phyloP scores from a whole-genome alignment of 306 rosid species.

The Dryas alaskensis region DNA sequence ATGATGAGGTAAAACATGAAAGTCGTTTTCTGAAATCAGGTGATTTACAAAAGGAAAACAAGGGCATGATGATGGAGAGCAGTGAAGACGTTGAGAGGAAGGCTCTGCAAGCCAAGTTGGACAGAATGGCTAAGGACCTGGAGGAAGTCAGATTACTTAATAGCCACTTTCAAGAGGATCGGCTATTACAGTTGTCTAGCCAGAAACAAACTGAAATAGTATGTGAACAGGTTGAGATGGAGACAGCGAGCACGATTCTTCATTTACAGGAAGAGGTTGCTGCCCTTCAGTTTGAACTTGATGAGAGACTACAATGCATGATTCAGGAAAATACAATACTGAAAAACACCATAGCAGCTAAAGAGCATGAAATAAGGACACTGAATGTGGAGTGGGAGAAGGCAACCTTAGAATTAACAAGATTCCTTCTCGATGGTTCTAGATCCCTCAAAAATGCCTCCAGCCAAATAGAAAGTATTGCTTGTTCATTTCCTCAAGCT shows the following conservation, averaged over 20 bases:
- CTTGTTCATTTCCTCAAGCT: conserved; percentile 65
- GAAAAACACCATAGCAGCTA: conserved; percentile 47
- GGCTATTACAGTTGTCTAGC: conserved; percentile 50
- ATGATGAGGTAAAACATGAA: conserved; percentile 26
- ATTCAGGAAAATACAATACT: conserved; percentile 66
- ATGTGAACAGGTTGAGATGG: conserved; percentile 87
- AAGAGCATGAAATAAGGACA: conserved; percentile 63
- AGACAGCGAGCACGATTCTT: conserved; percentile 79
- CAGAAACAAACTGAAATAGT: conserved; percentile 60
- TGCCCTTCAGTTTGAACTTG: conserved; percentile 61
- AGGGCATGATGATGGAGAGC: conserved; percentile 20
- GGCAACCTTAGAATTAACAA: conserved; percentile 73
- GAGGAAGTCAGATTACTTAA: conserved; percentile 62
- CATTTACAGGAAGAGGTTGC: conserved; percentile 90
- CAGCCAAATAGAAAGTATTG: conserved; percentile 66
- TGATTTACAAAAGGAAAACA: conserved; percentile 17
- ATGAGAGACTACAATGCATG: conserved; percentile 51
- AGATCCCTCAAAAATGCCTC: conserved; percentile 82
- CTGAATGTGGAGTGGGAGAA: conserved; percentile 73
- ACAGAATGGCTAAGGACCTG: conserved; percentile 65
- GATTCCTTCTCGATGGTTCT: conserved; percentile 84
- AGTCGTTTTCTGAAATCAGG: not conserved
- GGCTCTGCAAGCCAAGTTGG: conserved; percentile 57
- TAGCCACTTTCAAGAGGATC: conserved; percentile 59
- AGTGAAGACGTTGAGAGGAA: conserved; percentile 34